These are phyloP conservation scores for Colletotrichum limetticola DNA, from an alignment of 2,329 filamentous ascomycete genomes.

Conservation along the genomic window DNA sequence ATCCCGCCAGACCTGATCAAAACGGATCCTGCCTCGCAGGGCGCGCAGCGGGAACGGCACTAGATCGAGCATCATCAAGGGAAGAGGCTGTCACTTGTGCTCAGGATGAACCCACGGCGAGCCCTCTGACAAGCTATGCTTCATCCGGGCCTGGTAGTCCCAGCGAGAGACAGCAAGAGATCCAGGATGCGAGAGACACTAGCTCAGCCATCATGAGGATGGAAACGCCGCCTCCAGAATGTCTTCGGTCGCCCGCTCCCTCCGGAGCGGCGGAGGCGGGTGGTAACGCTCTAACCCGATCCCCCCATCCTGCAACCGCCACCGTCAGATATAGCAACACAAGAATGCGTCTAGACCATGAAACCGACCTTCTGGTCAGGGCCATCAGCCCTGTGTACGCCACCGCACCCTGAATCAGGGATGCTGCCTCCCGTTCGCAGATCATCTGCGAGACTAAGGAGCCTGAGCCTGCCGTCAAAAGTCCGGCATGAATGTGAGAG, in stretches of 20 bases:
- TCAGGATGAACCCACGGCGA: slow-evolving; percentile 16
- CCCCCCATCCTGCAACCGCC: slow-evolving; percentile 15
- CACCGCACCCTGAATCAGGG: neutral
- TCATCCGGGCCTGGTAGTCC: slow-evolving; percentile 16
- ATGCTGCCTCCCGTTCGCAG: neutral
- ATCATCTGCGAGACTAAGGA: neutral
- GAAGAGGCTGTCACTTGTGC: slow-evolving; percentile 2
- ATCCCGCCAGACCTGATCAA: neutral
- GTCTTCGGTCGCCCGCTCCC: neutral
- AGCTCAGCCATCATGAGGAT: neutral
- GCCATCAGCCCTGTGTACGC: slow-evolving; percentile 5
- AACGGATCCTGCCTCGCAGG: neutral
- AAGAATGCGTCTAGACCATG: slow-evolving; percentile 12
- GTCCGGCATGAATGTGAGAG: slow-evolving; percentile 12
- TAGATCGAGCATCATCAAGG: neutral
- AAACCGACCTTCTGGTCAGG: neutral
- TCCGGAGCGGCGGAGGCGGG: slow-evolving; percentile 1
- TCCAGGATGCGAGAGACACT: neutral
- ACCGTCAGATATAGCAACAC: slow-evolving; percentile 10
- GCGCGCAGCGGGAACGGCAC: neutral
- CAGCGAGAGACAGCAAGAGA: neutral
- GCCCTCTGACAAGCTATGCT: slow-evolving; percentile 18
- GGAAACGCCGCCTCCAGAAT: neutral
- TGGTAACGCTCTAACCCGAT: neutral
- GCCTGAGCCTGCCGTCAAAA: neutral